Evolutionary conservation across 306 rosid species (phyloP).

Genomic region (Ormosia semicastrata): DNA sequence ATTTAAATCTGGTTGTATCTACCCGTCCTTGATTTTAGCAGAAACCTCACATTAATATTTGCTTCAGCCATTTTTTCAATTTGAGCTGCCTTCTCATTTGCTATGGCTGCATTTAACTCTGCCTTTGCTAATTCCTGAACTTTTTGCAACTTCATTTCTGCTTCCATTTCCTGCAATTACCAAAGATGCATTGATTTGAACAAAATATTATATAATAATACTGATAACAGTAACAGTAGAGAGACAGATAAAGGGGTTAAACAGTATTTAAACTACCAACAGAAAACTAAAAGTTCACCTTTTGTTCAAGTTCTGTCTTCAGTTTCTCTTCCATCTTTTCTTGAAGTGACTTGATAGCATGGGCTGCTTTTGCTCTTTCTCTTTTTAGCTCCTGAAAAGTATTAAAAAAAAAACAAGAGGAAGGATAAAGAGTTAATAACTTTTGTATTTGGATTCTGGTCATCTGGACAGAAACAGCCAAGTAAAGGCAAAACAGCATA

Average conservation of each 20-base stretch:
- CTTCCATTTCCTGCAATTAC: constrained; percentile 69
- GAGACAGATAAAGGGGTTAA: background rate
- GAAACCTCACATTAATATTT: constrained; percentile 77
- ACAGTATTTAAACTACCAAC: constrained; percentile 13
- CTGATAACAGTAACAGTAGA: constrained; percentile 14
- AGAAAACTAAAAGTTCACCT: constrained; percentile 50
- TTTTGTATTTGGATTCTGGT: background rate
- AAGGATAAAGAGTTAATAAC: background rate
- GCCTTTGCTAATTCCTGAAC: constrained; percentile 77
- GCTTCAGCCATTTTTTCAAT: constrained; percentile 89
- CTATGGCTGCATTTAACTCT: constrained; percentile 74
- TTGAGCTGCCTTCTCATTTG: constrained; percentile 87
- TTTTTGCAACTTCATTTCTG: constrained; percentile 51
- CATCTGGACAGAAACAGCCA: background rate
- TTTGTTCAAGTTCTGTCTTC: constrained; percentile 73
- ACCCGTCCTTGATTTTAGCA: constrained; percentile 28
- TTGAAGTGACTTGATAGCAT: constrained; percentile 77
- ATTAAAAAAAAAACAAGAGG: constrained; percentile 9
- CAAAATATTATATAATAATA: constrained; percentile 17
- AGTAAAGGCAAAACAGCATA: constrained; percentile 11
- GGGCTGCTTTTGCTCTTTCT: constrained; percentile 81
- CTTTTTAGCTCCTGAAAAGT: constrained; percentile 75
- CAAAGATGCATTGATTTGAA: constrained; percentile 29
- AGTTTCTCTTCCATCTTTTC: constrained; percentile 86
- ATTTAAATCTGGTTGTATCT: constrained; percentile 22